Conservation (phyloP, 2,329 filamentous ascomycete species). For the Leptographium radiaticola region DNA sequence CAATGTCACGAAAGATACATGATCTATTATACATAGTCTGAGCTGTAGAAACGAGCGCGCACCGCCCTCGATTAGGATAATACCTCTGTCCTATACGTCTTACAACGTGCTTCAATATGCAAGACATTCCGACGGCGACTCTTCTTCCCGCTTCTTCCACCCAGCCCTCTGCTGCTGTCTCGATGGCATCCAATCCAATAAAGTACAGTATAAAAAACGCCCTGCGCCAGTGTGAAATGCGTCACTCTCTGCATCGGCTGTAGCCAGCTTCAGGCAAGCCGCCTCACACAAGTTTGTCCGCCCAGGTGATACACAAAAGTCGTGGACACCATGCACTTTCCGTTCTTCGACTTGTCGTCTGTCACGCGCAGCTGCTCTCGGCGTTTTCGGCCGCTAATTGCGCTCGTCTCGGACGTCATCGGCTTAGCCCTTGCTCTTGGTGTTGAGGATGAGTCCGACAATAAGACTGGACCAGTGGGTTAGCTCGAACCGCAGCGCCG, state of each 20-base stretch:
- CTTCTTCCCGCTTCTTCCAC: background rate
- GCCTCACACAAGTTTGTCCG: background rate
- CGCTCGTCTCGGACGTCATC: background rate
- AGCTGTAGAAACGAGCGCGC: background rate
- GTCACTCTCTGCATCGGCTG: background rate
- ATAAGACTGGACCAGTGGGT: constrained; percentile 51
- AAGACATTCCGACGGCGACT: background rate
- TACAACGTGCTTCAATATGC: background rate
- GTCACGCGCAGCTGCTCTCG: background rate
- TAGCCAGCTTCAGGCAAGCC: background rate
- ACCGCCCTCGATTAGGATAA: background rate
- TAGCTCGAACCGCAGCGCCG: background rate
- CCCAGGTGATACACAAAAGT: background rate
- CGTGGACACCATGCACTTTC: background rate
- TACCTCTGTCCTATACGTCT: background rate
- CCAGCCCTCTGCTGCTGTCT: background rate
- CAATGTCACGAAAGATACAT: background rate
- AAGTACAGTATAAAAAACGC: background rate
- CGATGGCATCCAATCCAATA: background rate
- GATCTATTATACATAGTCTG: background rate
- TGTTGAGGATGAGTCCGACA: constrained; percentile 86
- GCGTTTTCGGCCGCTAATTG: no score
- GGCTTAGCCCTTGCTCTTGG: constrained; percentile 54
- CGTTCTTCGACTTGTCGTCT: background rate
- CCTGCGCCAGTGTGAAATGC: constrained; percentile 4